Evolutionary conservation across 2,329 filamentous ascomycete genomes (phyloP), one percentile per base, ranked within the genome.

Genomic region (Talaromyces amestolkiae): DNA sequence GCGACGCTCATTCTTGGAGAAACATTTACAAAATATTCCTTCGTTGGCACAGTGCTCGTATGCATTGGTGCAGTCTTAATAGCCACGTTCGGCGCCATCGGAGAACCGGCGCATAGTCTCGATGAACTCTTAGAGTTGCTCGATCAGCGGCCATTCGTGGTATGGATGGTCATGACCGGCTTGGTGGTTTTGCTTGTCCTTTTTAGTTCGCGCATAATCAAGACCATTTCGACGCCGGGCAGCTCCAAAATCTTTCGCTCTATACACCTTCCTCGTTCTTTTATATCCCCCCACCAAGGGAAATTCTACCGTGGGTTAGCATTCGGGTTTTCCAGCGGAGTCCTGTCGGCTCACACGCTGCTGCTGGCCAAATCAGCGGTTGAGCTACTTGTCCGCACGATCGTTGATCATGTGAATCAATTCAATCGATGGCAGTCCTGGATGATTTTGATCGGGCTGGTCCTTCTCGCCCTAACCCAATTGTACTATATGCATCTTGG

Each of bases 351-450:
- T 1, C 95, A 99, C 78, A 93, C 91, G 22, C 85, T 99, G 19
- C 85, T 99, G 17, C 88, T 99, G 69, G 95, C 95, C 68, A 99
- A 99, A 79, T 97, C 93, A 35, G 94, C 95, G 9, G 95, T 99
- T 62, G 95, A 99, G 80, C 84, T 99, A 45, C 84, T 99, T 61
- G 92, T 99, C 65, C 85, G 88, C 72, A 98, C 95, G 3, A 86
- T 96, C 49, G 84, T 93, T 54, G 93, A 96, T 75, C 86, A 90
- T 68, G 86, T 89, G 70, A 99, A 99, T 75, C 92, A 99, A 79
- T 99, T 99, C 78, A 89, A 93, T 67, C 89, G 91, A 70, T 98
- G 94, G 91, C 90, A 97, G 77, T 93, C 94, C 1, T 99, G 94
- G 93, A 85, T 91, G 69, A 93, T 98, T 64, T 85, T 99, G 1